Evolutionary conservation across 345 rosid species (phyloP), one percentile per base, ranked within the genome.

Genomic region (Kandelia obovata): DNA sequence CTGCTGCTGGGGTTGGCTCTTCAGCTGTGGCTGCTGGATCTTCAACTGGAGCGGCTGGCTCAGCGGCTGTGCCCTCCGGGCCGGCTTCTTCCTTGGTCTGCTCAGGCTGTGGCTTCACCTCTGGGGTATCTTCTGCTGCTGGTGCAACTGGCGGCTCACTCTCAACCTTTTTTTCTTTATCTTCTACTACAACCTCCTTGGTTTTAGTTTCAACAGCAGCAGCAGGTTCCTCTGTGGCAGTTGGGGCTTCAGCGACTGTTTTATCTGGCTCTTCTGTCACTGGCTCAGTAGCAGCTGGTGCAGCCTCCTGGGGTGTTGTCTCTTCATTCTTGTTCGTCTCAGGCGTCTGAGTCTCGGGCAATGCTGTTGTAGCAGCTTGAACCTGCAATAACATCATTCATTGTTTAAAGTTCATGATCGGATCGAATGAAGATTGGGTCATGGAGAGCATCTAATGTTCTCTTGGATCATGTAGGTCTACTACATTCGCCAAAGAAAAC

Each of bases 331-430:
- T 78, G 71, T 58, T 75, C 67, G 72, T 76, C 79, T 82, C 84
- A 3, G 76, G 61, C 49, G 70, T 69, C 76, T 81, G 83, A 1
- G 37, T 78, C 81, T 82, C 89, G 28, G 78, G 76, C 70, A 87
- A 62, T 62, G 78, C 13, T 75, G 82, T 43, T 46, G 73, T 52
- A 53, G 81, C 80, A 56, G 78, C 3, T 62, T 72, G 75, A 77
- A 85, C 92, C 92, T 87, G 71, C 28, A 73, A 49, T 4, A 31
- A 39, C 30, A 53, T 39, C 27, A 39, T 5, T 47, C 46, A 62
- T 53, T 32, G 43, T n/a, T 16, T n/a, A 9, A 31, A 27, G 25
- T 25, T 21, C 59, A 23, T 5, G 59, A 23, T 9, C 30, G 25
- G 59, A 23, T 21, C 11, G 6, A 55, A 55, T 25, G 49, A 43